Conservation (phyloP, 345 rosid species). For the Salix udensis region DNA sequence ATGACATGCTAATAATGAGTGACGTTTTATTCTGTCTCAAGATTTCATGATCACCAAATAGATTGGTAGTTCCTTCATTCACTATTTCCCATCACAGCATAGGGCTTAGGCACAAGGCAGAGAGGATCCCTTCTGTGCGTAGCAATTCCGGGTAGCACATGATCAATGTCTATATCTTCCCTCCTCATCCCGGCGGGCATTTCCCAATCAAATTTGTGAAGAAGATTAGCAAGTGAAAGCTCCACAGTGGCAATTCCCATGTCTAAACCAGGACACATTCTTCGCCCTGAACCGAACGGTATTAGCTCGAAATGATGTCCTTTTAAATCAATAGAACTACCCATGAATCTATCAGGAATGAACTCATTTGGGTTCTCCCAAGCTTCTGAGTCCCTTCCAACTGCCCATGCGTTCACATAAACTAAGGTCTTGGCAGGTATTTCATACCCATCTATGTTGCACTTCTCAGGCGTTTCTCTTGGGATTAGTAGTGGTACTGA, state of each 20-base stretch:
- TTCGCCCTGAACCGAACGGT: not conserved
- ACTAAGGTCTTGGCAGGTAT: not conserved
- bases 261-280: not conserved
- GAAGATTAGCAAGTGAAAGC: slow-evolving; percentile 1
- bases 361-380: not conserved
- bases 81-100: not conserved
- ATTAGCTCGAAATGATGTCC: slow-evolving; percentile 2
- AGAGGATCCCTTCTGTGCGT: not conserved
- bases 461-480: slow-evolving; percentile 20
- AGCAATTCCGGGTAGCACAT: not conserved
- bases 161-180: not conserved
- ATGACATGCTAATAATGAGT: no score
- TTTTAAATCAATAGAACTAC: not conserved
- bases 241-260: not conserved
- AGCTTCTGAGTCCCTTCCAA: not conserved
- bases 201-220: not conserved
- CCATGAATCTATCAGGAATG: not conserved
- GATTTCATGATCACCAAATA: no score
- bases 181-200: slow-evolving; percentile 10
- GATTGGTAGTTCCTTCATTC: no score
- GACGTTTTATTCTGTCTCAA: no score
- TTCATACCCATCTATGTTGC: slow-evolving; percentile 8
- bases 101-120: not conserved
- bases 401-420: not conserved
- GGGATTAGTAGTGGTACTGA: slow-evolving; percentile 14